Conservation (phyloP, 371 early-diverging fungal species). For the Quaeritorhiza haematococci region DNA sequence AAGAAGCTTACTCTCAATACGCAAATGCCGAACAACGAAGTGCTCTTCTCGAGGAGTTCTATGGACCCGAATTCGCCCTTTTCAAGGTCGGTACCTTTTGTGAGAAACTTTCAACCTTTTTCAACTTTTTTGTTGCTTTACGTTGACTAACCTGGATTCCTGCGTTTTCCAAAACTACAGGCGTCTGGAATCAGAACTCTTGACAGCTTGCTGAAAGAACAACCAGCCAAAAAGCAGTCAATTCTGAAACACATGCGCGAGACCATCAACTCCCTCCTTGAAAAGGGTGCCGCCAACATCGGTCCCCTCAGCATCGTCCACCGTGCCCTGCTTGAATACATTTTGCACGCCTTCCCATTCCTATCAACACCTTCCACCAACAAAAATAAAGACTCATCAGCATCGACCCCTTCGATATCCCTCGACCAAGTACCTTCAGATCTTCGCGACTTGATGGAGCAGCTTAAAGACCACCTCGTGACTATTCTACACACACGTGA, state of each 20-base stretch:
- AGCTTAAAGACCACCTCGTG: constrained; percentile 76
- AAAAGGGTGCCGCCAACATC: constrained; percentile 69
- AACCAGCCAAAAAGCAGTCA: constrained; percentile 72
- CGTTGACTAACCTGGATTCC: no score
- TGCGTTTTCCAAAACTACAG: no score
- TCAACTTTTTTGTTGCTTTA: not conserved
- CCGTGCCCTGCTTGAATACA: constrained; percentile 78
- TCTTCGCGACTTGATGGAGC: constrained; percentile 58
- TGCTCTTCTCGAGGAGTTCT: constrained; percentile 83
- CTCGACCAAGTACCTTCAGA: constrained; percentile 8
- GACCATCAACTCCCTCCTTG: constrained; percentile 65
- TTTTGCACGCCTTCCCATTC: constrained; percentile 21
- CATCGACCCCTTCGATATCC: not conserved
- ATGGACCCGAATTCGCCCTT: constrained; percentile 84
- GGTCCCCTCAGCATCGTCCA: constrained; percentile 78
- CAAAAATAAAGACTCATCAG: not conserved
- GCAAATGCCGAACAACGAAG: constrained; percentile 73
- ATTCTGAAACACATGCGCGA: constrained; percentile 69
- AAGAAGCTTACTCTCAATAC: constrained; percentile 77
- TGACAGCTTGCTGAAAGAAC: constrained; percentile 56
- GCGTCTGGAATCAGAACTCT: constrained; percentile 40
- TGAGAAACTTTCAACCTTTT: constrained; percentile 2
- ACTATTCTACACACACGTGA: constrained; percentile 89
- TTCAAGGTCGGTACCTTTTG: constrained; percentile 50
- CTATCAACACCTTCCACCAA: not conserved